A percentile compares a stretch with the other conserved stretches of the same genome.
These are phyloP conservation scores for Fragilariopsis cylindrus DNA, from an alignment of 108 stramenopile genomes.

Conservation along the genomic window DNA sequence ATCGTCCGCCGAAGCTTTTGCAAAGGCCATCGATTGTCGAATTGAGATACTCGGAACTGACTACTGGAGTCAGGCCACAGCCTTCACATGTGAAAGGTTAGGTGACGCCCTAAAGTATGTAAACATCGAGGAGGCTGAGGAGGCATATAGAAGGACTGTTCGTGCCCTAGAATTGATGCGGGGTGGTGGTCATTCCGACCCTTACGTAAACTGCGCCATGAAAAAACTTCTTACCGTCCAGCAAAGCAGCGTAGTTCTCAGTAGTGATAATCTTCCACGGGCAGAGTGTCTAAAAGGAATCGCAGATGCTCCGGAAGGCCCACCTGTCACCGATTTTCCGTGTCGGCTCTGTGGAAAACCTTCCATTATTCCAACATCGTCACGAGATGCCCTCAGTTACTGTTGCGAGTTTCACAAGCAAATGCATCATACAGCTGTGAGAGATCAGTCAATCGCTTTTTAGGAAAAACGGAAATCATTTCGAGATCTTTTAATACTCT, in stretches of 20 bases:
- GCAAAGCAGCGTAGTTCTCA: neutral
- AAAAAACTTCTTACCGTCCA: conserved; percentile 35
- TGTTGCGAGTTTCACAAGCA: conserved; percentile 35
- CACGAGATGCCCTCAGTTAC: conserved; percentile 1
- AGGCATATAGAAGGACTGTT: conserved; percentile 38
- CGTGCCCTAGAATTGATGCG: conserved; percentile 28
- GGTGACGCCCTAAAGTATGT: conserved; percentile 35
- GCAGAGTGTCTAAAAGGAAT: conserved; percentile 22
- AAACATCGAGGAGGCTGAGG: conserved; percentile 35
- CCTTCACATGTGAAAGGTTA: conserved; percentile 35
- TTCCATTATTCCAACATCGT: conserved; percentile 5
- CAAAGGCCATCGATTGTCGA: conserved; percentile 32
- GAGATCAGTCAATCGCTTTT: too few species aligned
- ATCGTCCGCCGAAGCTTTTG: conserved; percentile 35
- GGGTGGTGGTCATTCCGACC: conserved; percentile 28
- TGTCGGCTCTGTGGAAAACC: conserved; percentile 34
- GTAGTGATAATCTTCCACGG: conserved; percentile 16
- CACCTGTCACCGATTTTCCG: conserved; percentile 13
- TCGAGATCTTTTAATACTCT: too few species aligned
- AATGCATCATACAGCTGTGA: conserved; percentile 5
- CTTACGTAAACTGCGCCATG: conserved; percentile 37
- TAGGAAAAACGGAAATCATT: too few species aligned
- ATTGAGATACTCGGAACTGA: conserved; percentile 29
- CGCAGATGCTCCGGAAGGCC: conserved; percentile 8
- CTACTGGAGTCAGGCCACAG: conserved; percentile 26